phyloP scores from a whole-genome alignment of 2,329 filamentous ascomycete genomes.

The Lojkania enalia region DNA sequence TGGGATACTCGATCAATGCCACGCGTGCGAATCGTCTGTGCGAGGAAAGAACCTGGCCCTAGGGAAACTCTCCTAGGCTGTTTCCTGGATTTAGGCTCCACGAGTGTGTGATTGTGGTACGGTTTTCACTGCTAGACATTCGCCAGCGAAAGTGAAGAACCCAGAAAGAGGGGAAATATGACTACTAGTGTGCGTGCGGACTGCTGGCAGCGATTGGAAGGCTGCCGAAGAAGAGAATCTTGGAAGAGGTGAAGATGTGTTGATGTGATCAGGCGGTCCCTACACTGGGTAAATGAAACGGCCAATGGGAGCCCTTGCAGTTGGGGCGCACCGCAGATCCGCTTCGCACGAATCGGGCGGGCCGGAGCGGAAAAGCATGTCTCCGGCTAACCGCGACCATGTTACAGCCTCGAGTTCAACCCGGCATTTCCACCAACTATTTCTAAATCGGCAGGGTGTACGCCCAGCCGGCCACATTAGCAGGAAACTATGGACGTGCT shows the following conservation, averaged over 20 bases:
- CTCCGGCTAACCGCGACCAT: background rate
- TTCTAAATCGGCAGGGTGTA: conserved; percentile 16
- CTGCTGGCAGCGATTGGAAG: conserved; percentile 17
- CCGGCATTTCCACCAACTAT: conserved; percentile 2
- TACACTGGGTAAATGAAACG: conserved; percentile 9
- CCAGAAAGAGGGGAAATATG: conserved; percentile 6
- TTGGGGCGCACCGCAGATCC: conserved; percentile 12
- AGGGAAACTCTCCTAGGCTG: background rate
- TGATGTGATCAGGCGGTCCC: conserved; percentile 25
- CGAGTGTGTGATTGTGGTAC: background rate
- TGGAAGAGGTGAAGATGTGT: conserved; percentile 14
- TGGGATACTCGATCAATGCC: background rate
- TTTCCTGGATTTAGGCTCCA: conserved; percentile 8
- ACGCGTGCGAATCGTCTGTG: background rate
- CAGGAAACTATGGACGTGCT: conserved; percentile 28
- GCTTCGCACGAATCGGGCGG: background rate
- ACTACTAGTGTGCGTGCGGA: too few species aligned
- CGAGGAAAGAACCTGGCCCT: conserved; percentile 1
- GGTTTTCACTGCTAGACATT: too few species aligned
- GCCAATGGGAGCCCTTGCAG: too few species aligned
- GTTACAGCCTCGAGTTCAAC: background rate
- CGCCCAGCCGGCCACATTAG: conserved; percentile 11
- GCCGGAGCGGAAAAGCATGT: conserved; percentile 7
- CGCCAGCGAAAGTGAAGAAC: conserved; percentile 3
- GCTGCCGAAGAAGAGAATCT: conserved; percentile 10